Evolutionary conservation across 768 basidiomycete genomes (phyloP), one percentile per base, ranked within the genome.

Genomic region (Amanita molliuscula): DNA sequence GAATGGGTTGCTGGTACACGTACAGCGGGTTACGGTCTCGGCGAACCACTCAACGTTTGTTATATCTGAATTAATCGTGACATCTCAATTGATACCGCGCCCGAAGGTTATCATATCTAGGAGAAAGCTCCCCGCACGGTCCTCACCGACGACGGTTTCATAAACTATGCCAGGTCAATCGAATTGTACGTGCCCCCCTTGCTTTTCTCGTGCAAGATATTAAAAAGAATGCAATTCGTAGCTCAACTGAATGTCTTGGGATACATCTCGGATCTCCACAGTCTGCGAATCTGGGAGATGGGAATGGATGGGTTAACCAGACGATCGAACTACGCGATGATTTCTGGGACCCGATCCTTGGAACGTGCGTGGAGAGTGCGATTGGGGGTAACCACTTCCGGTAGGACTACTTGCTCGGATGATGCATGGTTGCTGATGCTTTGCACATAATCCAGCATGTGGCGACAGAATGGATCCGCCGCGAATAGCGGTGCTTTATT

Each of bases 381-480:
- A 68, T 83, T 43, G 89, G 89, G 2, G 90, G 89, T 5, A 79
- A 85, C 59, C 90, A 92, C 57, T 73, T 89, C 58, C 78, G 89
- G 58, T 88, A 75, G 26, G 26, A 29, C 43, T 10, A 26, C 8
- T 25, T 18, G 29, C 31, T 4, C 15, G 8, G 23, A 18, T 28
- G 18, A 20, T 16, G 4, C 20, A 18, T 11, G 37, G 16, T 18
- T 8, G 16, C 37, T 6, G 8, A 38, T 21, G 8, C 7, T 16
- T 18, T 18, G 16, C 9, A 10, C 9, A 38, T 38, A 21, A n/a
- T 3, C 16, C n/a, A 54, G 54, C 3, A 25, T 48, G 38, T 55
- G 28, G 33, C 52, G 51, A 23, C 54, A 55, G 37, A 38, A 79
- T 44, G 79, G 79, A 3, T 53, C 70, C 3, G 16, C 21, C 10